Percentiles rank a stretch among this genome's conserved stretches.
Conservation (phyloP, 345 rosid genomes). For the Conringia planisiliqua region DNA sequence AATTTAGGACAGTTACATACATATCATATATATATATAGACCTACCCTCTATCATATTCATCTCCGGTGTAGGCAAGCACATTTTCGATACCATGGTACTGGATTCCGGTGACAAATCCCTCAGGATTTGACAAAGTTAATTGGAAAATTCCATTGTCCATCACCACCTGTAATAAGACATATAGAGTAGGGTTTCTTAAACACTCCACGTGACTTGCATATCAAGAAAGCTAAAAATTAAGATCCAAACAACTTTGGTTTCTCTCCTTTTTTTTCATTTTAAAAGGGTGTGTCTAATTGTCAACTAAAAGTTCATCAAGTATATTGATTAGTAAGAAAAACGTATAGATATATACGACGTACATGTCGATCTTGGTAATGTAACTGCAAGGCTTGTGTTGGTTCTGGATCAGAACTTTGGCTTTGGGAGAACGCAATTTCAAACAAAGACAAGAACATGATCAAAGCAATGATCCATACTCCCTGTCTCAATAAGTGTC, state of each 20-base stretch:
- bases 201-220: neutral
- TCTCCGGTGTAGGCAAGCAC: conserved; percentile 62
- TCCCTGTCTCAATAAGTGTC: conserved; percentile 7
- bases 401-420: conserved; percentile 20
- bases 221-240: neutral
- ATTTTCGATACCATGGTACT: conserved; percentile 62
- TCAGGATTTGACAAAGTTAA: conserved; percentile 70
- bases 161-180: conserved; percentile 49
- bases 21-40: neutral
- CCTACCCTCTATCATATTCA: conserved; percentile 78
- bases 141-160: conserved; percentile 76
- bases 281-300: neutral
- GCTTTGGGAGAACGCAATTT: conserved; percentile 16
- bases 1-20: neutral
- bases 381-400: conserved; percentile 21
- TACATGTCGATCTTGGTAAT: conserved; percentile 31
- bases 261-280: neutral
- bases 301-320: neutral
- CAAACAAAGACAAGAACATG: conserved; percentile 19
- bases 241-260: neutral
- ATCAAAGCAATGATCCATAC: conserved; percentile 21
- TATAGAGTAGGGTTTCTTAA: conserved; percentile 8
- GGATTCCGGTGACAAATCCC: conserved; percentile 69
- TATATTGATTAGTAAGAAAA: neutral
- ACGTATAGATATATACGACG: neutral